Evolutionary conservation across 2,329 filamentous ascomycete genomes (phyloP), one percentile per base, ranked within the genome.

Genomic region (Diaporthe nobilis): DNA sequence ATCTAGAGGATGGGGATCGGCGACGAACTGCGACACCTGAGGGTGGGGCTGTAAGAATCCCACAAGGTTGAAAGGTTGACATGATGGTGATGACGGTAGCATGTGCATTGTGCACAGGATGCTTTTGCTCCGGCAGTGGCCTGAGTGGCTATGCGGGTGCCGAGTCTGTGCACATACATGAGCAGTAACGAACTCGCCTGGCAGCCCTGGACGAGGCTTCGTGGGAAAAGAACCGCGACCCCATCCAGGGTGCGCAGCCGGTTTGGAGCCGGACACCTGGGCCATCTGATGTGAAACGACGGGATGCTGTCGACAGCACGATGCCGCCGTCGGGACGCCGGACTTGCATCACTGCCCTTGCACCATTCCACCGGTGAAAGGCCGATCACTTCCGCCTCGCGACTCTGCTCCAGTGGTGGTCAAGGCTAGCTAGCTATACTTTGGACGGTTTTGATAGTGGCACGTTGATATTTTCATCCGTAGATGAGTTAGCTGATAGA

Each of bases 261-360:
- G 65, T 37, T 25, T 53, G 65, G 31, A 39, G 22, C 65, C 3
- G 65, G 47, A 53, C 65, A 53, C 3, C 60, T 22, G 22, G 65
- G 65, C 47, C 47, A 39, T 28, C n/a, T 13, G 65, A 70, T 70
- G 34, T 70, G 65, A 70, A 70, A 70, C 65, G 65, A 70, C 49
- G n/a, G 34, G 10, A 55, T 28, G 65, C n/a, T 53, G 47, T 70
- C 8, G 15, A 28, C 65, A 37, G 47, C 34, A 31, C n/a, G 65
- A 39, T 70, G 34, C 65, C 49, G 65, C 49, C 65, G 34, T 28
- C 34, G 49, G 65, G 49, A 55, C 51, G 34, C 34, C 65, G 65
- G 65, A 28, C n/a, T 55, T 70, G 34, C 65, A 53, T 70, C 34
- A 37, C n/a, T 12, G 31, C 47, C 31, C 65, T 42, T 28, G 31